Base-by-base conservation (phyloP, 2,329 filamentous ascomycete species). In the Aureobasidium leucospermi region DNA sequence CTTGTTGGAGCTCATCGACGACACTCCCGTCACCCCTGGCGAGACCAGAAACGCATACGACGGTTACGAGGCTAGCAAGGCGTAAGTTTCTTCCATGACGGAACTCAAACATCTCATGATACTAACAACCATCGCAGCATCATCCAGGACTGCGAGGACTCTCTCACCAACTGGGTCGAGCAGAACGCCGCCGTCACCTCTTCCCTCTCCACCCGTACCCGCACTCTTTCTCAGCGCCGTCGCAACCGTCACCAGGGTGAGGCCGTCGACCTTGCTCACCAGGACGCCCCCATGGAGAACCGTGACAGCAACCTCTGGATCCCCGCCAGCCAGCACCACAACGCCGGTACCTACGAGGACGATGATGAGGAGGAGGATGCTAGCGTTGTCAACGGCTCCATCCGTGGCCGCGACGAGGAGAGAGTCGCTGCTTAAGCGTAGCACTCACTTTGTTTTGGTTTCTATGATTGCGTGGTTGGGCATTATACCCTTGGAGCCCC, bases 71-170 rank as follows among this genome's bases (percentile, higher is more conserved):
- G 92, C 92, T 63, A 96, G 90, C 83, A 97, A 96, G 79, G 93
- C 84, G 78, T 80, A 75, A 61, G 75, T 74, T 42, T 19, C 11
- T 9, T n/a, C 34, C 23, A 5, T 23, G 9, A 5, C 32, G 7
- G 28, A 34, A 29, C 23, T 6, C 7, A 15, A 29, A 53, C 23
- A 38, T 45, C 36, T 6, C 23, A 48, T 42, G 29, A 38, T 31
- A 32, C 67, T 71, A 61, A 73, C 60, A 51, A 47, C 36, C 29
- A 23, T 36, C 31, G 61, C 47, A 80, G 89, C 64, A 97, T 99
- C 76, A 97, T 99, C 70, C 94, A 99, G 78, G 94, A 99, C 76
- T 99, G 94, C 74, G 94, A 99, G 77, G 92, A 97, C 72, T 84
- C 94, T 1, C 85, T 99, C 62, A 96, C 91, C 73, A 96, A 96